Percentiles rank a stretch among this genome's conserved stretches.
phyloP scores from a whole-genome alignment of 768 basidiomycete species.

The Tricholomella constricta region DNA sequence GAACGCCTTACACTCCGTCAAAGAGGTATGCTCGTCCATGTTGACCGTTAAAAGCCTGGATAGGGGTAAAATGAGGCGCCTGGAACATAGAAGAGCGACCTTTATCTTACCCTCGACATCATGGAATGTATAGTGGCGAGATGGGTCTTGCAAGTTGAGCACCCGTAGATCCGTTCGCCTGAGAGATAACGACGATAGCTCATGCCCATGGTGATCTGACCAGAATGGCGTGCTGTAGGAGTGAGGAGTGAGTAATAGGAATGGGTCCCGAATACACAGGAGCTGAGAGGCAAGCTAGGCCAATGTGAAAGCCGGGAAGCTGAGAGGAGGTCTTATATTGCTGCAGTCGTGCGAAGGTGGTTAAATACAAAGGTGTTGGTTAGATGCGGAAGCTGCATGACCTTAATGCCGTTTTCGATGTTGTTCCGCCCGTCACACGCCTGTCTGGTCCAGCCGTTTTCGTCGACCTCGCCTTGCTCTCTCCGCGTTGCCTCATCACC shows the following conservation, averaged over 20 bases:
- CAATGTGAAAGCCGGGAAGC: not conserved
- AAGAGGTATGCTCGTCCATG: constrained; percentile 96
- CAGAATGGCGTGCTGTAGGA: constrained; percentile 16
- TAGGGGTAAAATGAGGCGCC: constrained; percentile 17
- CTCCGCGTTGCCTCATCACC: not conserved
- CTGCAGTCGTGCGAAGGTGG: constrained; percentile 20
- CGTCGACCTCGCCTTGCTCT: constrained; percentile 4
- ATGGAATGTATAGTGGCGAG: constrained; percentile 90
- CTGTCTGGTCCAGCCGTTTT: constrained; percentile 2
- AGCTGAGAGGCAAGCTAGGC: constrained; percentile 5
- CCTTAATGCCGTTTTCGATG: constrained; percentile 10
- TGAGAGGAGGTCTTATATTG: constrained; percentile 11
- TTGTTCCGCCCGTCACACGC: constrained; percentile 22
- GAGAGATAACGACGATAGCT: constrained; percentile 85
- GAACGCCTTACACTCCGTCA: constrained; percentile 77
- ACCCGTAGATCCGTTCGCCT: constrained; percentile 86
- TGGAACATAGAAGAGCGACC: not conserved
- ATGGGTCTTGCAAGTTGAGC: constrained; percentile 84
- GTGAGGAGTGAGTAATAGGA: constrained; percentile 45
- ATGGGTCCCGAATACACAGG: not conserved
- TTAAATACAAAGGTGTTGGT: constrained; percentile 25
- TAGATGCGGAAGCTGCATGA: constrained; percentile 14
- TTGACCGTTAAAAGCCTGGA: constrained; percentile 93
- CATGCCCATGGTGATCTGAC: constrained; percentile 69
- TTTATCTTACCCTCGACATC: constrained; percentile 74